phyloP scores from a whole-genome alignment of 2,329 filamentous ascomycete species.

The Calonectria naviculata region DNA sequence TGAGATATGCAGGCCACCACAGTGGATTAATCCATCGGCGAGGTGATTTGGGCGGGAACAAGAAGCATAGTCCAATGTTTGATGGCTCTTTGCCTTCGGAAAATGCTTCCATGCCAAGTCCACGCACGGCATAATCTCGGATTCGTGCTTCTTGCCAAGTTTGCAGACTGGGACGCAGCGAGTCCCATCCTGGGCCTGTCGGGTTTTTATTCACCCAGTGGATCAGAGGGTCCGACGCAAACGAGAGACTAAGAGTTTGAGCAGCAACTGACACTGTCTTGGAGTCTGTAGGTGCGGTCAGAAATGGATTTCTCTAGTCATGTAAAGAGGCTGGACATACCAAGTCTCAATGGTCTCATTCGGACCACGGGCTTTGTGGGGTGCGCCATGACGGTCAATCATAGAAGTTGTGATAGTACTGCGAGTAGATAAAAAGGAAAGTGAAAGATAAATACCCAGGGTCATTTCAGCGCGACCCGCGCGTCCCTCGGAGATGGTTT shows the following conservation, averaged over 20 bases:
- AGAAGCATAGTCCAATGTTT: constrained; percentile 5
- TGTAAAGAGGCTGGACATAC: background rate
- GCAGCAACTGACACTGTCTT: constrained; percentile 9
- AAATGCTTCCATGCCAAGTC: constrained; percentile 16
- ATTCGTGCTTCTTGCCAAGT: constrained; percentile 22
- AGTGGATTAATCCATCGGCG: constrained; percentile 14
- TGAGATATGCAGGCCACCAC: constrained; percentile 20
- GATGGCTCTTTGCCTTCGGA: background rate
- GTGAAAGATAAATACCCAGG: background rate
- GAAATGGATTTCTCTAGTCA: background rate
- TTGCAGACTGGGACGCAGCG: constrained; percentile 7
- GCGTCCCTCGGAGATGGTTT: background rate
- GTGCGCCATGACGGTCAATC: background rate
- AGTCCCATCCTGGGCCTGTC: constrained; percentile 17
- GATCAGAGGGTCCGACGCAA: constrained; percentile 19
- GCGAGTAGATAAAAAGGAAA: background rate
- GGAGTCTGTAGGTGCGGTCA: background rate
- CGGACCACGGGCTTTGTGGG: background rate
- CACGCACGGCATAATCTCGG: constrained; percentile 7
- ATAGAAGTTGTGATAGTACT: background rate
- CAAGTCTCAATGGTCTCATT: background rate
- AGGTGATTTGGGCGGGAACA: constrained; percentile 3
- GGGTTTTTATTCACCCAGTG: constrained; percentile 13
- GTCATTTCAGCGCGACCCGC: background rate
- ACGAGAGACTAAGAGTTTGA: constrained; percentile 20